phyloP scores from a whole-genome alignment of 345 rosid species.

The Salix caprea region DNA sequence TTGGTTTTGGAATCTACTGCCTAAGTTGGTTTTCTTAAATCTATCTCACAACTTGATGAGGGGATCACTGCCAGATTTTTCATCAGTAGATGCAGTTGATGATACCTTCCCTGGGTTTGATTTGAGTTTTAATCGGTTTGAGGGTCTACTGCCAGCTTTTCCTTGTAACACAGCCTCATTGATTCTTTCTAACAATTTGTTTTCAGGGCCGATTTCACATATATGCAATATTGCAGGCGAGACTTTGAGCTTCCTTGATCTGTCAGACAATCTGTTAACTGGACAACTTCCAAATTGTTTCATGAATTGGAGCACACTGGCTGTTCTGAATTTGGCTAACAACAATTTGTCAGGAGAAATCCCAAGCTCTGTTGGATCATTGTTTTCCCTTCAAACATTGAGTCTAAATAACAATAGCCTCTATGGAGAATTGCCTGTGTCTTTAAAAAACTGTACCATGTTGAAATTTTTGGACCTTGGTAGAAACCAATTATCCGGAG shows the following conservation, averaged over 20 bases:
- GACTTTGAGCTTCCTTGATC: slow-evolving; percentile 1
- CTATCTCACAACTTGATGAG: slow-evolving; percentile 28
- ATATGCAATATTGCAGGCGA: slow-evolving; percentile 1
- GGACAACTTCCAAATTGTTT: slow-evolving; percentile 14
- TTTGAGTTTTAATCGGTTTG: slow-evolving; percentile 20
- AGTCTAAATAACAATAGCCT: slow-evolving; percentile 16
- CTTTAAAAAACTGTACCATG: slow-evolving; percentile 4
- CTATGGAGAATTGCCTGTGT: slow-evolving; percentile 13
- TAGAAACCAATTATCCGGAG: slow-evolving; percentile 18
- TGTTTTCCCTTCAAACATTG: slow-evolving; percentile 12
- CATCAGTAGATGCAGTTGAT: background rate
- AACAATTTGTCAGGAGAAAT: slow-evolving; percentile 21
- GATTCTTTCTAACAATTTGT: slow-evolving; percentile 21
- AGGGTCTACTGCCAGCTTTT: slow-evolving; percentile 19
- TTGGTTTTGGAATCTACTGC: slow-evolving; percentile 25
- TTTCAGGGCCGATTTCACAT: slow-evolving; percentile 15
- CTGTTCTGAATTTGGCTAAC: slow-evolving; percentile 16
- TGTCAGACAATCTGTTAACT: slow-evolving; percentile 8
- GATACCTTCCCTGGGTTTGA: slow-evolving; percentile 5
- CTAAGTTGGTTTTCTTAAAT: background rate
- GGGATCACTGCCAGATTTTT: slow-evolving; percentile 24
- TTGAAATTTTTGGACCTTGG: slow-evolving; percentile 18
- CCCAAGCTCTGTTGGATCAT: slow-evolving; percentile 12
- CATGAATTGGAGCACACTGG: background rate
- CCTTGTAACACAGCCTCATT: slow-evolving; percentile 4